A percentile compares a stretch with the other conserved stretches of the same genome.
Evolutionary conservation across 176 grass and related monocot species (phyloP).

Genomic region (Tillandsia fasciculata): DNA sequence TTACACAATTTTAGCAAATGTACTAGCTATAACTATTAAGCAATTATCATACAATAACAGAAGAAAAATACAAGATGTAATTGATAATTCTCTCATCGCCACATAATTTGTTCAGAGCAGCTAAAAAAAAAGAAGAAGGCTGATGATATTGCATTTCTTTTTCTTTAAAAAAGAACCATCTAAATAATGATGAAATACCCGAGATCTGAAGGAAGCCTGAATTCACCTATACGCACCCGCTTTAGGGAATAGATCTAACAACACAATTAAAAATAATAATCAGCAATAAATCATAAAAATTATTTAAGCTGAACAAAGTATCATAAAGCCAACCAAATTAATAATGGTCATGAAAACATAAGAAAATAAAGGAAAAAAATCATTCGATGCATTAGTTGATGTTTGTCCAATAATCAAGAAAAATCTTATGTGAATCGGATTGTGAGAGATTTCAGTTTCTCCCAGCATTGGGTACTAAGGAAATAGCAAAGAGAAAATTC

Average conservation of each 20-base stretch:
- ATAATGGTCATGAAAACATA: background rate
- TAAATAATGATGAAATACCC: conserved; percentile 46
- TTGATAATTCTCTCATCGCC: background rate
- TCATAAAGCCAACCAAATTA: background rate
- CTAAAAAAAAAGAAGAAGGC: background rate
- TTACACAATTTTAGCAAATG: too few relatives aligned
- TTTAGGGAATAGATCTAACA: conserved; percentile 73
- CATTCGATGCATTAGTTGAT: background rate
- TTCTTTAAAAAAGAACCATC: background rate
- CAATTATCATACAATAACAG: too few relatives aligned
- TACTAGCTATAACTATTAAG: too few relatives aligned
- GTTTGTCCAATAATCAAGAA: background rate
- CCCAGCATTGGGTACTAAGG: too few relatives aligned
- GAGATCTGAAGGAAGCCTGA: conserved; percentile 78
- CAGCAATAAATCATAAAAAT: background rate
- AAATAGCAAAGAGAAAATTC: too few relatives aligned
- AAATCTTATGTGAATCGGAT: background rate
- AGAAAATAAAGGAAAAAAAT: background rate
- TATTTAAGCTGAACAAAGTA: background rate
- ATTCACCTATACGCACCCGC: conserved; percentile 63
- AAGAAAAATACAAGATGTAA: too few relatives aligned
- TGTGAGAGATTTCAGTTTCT: too few relatives aligned
- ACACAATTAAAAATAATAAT: conserved; percentile 17
- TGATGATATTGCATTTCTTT: background rate
- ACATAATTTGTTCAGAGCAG: background rate